Conservation (phyloP, 2,329 filamentous ascomycete genomes). For the Pyricularia sp. region DNA sequence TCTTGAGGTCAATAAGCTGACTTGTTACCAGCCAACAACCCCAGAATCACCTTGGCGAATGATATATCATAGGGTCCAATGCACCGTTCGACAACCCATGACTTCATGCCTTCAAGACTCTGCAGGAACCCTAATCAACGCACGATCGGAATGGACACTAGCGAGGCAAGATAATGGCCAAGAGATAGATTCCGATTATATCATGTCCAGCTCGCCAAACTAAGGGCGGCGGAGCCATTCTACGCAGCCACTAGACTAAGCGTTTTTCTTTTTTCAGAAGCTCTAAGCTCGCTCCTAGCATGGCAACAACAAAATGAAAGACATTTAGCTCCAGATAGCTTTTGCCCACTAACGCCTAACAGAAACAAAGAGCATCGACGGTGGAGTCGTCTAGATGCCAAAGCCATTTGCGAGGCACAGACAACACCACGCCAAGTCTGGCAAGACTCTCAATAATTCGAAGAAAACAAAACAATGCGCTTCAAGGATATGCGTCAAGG, state of each 20-base stretch:
- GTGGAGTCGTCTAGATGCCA: neutral
- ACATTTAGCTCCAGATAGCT: neutral
- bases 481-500: neutral
- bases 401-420: neutral
- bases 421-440: neutral
- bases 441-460: neutral
- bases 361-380: neutral
- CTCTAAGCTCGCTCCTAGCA: neutral
- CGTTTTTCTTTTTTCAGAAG: neutral
- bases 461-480: slow-evolving; percentile 1
- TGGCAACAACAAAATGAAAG: neutral
- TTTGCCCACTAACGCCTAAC: neutral
- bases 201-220: neutral
- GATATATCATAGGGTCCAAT: neutral
- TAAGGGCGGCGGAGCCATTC: neutral
- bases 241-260: neutral
- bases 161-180: neutral
- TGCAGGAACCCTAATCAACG: neutral
- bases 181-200: neutral
- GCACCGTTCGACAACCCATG: neutral
- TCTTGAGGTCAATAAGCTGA: neutral
- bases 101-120: neutral
- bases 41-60: neutral
- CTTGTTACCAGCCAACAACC: neutral
- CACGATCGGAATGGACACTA: neutral